Evolutionary conservation across 257 asterid genomes (phyloP).

Genomic region (Knoxia roxburghii): DNA sequence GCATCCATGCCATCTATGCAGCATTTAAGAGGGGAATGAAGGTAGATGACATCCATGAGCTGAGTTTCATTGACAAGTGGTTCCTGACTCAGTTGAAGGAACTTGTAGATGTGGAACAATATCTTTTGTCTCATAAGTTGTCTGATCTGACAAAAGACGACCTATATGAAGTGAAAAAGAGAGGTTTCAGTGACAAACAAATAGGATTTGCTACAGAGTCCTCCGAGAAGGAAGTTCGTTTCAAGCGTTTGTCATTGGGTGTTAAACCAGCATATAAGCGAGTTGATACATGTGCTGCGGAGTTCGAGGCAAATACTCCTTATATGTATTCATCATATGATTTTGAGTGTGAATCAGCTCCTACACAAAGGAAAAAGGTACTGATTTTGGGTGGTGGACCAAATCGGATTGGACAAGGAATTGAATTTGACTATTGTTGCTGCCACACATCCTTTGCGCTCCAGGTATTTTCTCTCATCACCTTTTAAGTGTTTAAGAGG

Average conservation of each 20-base stretch:
- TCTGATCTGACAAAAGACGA: conserved; percentile 72
- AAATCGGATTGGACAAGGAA: conserved; percentile 96
- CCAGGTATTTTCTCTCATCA: conserved; percentile 49
- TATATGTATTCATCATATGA: conserved; percentile 94
- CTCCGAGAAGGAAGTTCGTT: conserved; percentile 72
- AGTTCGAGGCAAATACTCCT: conserved; percentile 96
- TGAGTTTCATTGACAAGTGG: conserved; percentile 85
- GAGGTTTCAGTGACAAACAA: conserved; percentile 96
- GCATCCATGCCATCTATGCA: conserved; percentile 85
- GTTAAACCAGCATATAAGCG: conserved; percentile 86
- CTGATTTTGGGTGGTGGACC: conserved; percentile 98
- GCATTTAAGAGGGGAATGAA: conserved; percentile 94
- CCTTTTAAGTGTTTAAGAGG: conserved; percentile 11
- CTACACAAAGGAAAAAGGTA: conserved; percentile 70
- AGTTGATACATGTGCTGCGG: conserved; percentile 99
- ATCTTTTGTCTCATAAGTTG: conserved; percentile 42
- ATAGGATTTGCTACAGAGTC: conserved; percentile 78
- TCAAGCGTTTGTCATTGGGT: conserved; percentile 67
- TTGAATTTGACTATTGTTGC: conserved; percentile 97
- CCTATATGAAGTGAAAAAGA: conserved; percentile 82
- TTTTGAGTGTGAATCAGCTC: conserved; percentile 82
- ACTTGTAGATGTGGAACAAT: conserved; percentile 89
- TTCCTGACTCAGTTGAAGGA: conserved; percentile 85
- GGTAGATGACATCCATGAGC: conserved; percentile 75
- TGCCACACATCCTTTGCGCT: conserved; percentile 96